Evolutionary conservation across 441 rosid species (phyloP).

Genomic region (Raphanus hybrid): DNA sequence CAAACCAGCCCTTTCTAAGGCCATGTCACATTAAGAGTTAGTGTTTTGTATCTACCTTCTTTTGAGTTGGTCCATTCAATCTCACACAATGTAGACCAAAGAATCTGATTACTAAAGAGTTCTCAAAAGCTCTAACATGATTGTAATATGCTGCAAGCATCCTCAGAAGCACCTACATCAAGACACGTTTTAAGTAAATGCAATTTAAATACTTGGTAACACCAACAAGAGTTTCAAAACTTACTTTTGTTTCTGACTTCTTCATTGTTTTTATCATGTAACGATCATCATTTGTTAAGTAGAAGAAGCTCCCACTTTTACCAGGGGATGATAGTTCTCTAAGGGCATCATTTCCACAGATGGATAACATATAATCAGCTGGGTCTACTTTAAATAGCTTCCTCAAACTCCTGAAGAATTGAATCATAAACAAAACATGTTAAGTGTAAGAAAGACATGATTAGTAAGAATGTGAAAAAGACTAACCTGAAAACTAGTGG

Average conservation of each 20-base stretch:
- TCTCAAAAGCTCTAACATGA: conserved; percentile 61
- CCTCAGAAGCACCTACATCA: conserved; percentile 55
- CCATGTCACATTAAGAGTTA: conserved; percentile 8
- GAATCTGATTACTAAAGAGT: conserved; percentile 61
- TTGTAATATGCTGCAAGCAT: conserved; percentile 70
- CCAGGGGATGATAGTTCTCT: conserved; percentile 75
- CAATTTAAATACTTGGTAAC: too few species aligned
- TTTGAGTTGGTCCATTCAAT: conserved; percentile 60
- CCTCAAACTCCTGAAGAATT: too few species aligned
- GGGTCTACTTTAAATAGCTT: conserved; percentile 59
- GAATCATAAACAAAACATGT: conserved; percentile 1
- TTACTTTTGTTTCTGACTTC: conserved; percentile 64
- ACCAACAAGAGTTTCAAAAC: not conserved
- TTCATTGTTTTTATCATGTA: conserved; percentile 52
- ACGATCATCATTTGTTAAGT: conserved; percentile 40
- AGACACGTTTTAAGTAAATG: too few species aligned
- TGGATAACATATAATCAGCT: conserved; percentile 71
- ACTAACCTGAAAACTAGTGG: conserved; percentile 67
- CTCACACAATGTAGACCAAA: conserved; percentile 67
- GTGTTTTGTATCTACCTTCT: conserved; percentile 49
- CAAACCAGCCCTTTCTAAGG: conserved; percentile 10
- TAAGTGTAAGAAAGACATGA: not conserved
- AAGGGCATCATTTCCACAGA: conserved; percentile 72
- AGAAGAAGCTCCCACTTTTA: conserved; percentile 74
- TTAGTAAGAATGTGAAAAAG: not conserved